Evolutionary conservation across 768 basidiomycete genomes (phyloP).

Genomic region (Hypholoma fasciculare): DNA sequence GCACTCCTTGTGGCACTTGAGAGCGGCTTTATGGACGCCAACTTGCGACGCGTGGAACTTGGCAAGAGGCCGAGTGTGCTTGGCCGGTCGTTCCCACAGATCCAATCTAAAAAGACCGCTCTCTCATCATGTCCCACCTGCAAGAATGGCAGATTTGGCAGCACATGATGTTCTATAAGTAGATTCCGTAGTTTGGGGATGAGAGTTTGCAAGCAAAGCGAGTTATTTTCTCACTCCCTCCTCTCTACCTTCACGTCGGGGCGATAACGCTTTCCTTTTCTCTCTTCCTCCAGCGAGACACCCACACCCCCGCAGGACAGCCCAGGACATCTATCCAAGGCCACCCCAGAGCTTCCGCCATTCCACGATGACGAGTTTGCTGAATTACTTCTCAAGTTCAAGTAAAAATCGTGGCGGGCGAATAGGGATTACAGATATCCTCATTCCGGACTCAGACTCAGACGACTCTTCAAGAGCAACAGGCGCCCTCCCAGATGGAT

Average conservation of each 20-base stretch:
- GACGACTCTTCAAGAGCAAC: constrained; percentile 9
- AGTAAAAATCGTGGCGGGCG: constrained; percentile 3
- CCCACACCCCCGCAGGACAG: constrained; percentile 3
- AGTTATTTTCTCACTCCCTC: constrained; percentile 22
- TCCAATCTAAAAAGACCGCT: constrained; percentile 3
- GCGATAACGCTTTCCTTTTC: constrained; percentile 16
- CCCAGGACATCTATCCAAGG: constrained; percentile 4
- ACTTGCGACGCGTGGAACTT: constrained; percentile 10
- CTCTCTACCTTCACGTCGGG: constrained; percentile 19
- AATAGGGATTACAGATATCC: constrained; percentile 14
- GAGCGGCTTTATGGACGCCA: neutral
- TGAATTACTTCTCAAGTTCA: constrained; percentile 12
- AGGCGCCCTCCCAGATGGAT: constrained; percentile 9
- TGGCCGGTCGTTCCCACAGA: constrained; percentile 9
- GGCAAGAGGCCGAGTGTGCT: constrained; percentile 3
- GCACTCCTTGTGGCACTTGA: neutral
- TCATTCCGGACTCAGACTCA: constrained; percentile 18
- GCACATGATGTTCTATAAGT: constrained; percentile 20
- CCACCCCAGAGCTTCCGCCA: constrained; percentile 8
- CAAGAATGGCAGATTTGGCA: constrained; percentile 5
- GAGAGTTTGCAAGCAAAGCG: constrained; percentile 16
- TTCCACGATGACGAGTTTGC: constrained; percentile 17
- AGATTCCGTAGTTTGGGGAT: constrained; percentile 18
- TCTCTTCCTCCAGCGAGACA: constrained; percentile 11
- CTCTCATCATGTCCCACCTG: constrained; percentile 8